phyloP scores from a whole-genome alignment of 768 basidiomycete genomes.

The Hygrophorus pudorinus region DNA sequence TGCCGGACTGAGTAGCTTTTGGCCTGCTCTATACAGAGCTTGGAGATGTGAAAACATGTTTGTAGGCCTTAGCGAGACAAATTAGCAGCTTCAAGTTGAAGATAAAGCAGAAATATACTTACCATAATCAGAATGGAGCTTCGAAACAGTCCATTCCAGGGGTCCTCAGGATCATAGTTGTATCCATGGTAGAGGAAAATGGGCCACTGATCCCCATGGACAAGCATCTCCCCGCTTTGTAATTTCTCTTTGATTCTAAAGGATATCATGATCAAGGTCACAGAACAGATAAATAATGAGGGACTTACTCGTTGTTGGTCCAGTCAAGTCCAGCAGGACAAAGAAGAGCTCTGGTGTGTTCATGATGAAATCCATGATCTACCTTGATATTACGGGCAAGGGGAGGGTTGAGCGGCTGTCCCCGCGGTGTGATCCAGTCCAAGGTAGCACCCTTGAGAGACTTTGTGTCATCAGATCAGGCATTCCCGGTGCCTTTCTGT shows the following conservation, averaged over 20 bases:
- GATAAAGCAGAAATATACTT: neutral
- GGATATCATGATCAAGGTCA: neutral
- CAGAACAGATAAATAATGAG: neutral
- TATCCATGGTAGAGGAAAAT: neutral
- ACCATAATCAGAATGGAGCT: neutral
- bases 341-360: neutral
- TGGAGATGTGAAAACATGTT: neutral
- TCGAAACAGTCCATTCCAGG: too few relatives aligned
- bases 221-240: neutral
- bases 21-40: neutral
- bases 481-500: neutral
- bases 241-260: neutral
- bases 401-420: too few relatives aligned
- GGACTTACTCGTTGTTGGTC: neutral
- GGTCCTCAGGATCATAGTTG: too few relatives aligned
- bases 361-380: neutral
- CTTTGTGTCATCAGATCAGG: neutral
- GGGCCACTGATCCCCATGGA: neutral
- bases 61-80: neutral
- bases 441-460: neutral
- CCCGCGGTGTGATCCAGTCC: neutral
- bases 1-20: conserved; percentile 1
- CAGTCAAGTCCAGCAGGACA: neutral
- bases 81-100: neutral
- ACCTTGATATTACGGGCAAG: neutral